Conservation (phyloP, 176 grass and related monocot genomes). For the Avena eriantha region DNA sequence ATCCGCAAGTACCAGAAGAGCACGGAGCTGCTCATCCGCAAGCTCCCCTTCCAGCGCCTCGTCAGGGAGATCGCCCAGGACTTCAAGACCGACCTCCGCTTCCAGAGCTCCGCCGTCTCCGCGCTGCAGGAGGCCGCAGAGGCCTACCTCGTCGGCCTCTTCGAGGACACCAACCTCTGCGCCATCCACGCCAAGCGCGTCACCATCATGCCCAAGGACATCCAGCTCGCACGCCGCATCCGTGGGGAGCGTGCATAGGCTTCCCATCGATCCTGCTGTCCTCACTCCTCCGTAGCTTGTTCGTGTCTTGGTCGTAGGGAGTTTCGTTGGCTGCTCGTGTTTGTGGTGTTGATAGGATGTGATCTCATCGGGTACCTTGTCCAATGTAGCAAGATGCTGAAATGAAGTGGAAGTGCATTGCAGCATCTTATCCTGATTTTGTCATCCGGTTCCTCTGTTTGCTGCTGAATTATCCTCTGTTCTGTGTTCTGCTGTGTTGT, state of each 20-base stretch:
- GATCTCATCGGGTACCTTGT: no score
- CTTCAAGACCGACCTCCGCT: slow-evolving; percentile 57
- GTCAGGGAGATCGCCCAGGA: slow-evolving; percentile 44
- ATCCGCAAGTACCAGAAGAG: slow-evolving; percentile 98
- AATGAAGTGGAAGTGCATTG: no score
- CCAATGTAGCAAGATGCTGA: no score
- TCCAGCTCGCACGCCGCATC: slow-evolving; percentile 68
- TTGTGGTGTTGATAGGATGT: no score
- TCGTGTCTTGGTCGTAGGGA: no score
- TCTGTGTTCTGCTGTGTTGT: no score
- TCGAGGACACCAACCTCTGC: slow-evolving; percentile 81
- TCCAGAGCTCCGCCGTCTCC: slow-evolving; percentile 65
- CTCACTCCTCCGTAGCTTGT: no score
- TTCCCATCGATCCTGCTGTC: no score
- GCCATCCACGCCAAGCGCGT: slow-evolving; percentile 84
- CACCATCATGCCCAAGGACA: slow-evolving; percentile 84
- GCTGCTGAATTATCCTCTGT: no score
- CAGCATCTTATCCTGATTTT: no score
- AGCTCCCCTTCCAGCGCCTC: slow-evolving; percentile 77
- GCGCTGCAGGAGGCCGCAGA: slow-evolving; percentile 80
- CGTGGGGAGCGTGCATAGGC: slow-evolving; percentile 8
- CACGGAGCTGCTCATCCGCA: slow-evolving; percentile 90
- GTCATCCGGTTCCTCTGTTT: no score
- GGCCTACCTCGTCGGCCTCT: slow-evolving; percentile 65
- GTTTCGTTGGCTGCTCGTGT: no score